Percentiles rank a stretch among this genome's conserved stretches.
Evolutionary conservation across 2,329 filamentous ascomycete genomes (phyloP).

Genomic region (Purpureocillium takamizusanense): DNA sequence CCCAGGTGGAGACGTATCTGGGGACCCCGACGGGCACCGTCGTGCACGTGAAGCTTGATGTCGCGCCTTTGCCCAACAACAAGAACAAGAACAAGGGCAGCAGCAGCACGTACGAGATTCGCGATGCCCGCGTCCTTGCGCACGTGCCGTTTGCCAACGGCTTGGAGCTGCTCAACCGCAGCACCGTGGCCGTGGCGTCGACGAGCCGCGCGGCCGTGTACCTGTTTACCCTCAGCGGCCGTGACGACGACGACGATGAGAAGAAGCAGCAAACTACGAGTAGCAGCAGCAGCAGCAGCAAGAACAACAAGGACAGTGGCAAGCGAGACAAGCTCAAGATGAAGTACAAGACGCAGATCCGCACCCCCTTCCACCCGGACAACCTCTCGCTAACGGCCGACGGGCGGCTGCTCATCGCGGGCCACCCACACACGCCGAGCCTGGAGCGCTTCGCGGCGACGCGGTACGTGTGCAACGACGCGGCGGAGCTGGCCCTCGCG

Average conservation of each 20-base stretch:
- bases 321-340: conserved; percentile 1
- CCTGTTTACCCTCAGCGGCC: conserved; percentile 14
- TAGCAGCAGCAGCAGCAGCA: no score
- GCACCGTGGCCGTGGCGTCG: conserved; percentile 27
- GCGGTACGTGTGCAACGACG: conserved; percentile 25
- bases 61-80: not conserved
- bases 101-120: no score
- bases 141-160: conserved; percentile 31
- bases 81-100: no score
- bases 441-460: conserved; percentile 14
- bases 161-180: conserved; percentile 27
- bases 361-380: conserved; percentile 27
- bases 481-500: conserved; percentile 14
- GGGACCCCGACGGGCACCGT: conserved; percentile 21
- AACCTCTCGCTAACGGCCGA: conserved; percentile 23
- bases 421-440: conserved; percentile 25
- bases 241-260: no score
- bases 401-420: conserved; percentile 26
- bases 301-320: conserved; percentile 4
- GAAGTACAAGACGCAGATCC: conserved; percentile 1
- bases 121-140: conserved; percentile 17
- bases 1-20: conserved; percentile 23
- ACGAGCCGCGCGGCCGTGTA: conserved; percentile 18
- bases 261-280: no score
- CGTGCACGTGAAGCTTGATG: conserved; percentile 21